These are phyloP conservation scores for Schoenoplectus triqueter DNA, from an alignment of 202 grass and related monocot genomes.

Conservation along the genomic window DNA sequence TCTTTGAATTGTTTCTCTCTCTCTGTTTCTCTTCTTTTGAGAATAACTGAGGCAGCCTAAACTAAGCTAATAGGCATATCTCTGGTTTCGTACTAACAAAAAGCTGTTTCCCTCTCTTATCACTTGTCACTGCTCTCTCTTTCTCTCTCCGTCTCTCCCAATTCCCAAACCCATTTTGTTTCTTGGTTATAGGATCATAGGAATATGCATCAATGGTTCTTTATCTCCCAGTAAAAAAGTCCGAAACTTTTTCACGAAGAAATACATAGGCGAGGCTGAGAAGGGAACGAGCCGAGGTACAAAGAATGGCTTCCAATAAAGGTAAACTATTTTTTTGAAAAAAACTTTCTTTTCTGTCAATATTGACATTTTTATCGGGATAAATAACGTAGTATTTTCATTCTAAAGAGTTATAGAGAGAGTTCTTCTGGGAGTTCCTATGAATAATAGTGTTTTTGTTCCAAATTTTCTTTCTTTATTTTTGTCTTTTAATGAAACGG, in stretches of 20 bases:
- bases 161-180: constrained; percentile 50
- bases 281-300: constrained; percentile 21
- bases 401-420: neutral
- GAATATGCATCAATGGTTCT: constrained; percentile 18
- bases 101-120: constrained; percentile 49
- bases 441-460: neutral
- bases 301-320: constrained; percentile 71
- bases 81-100: constrained; percentile 49
- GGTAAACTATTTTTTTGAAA: constrained; percentile 56
- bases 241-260: constrained; percentile 39
- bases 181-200: constrained; percentile 37
- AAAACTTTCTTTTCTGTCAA: constrained; percentile 16
- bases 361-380: constrained; percentile 7
- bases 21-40: constrained; percentile 57
- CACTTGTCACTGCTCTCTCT: neutral
- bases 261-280: constrained; percentile 40
- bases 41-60: constrained; percentile 54
- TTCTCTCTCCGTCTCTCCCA: constrained; percentile 28
- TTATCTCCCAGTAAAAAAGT: constrained; percentile 36
- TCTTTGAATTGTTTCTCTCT: neutral
- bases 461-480: constrained; percentile 9
- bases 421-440: neutral
- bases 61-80: constrained; percentile 46
- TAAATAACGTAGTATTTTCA: neutral
- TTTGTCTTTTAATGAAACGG: constrained; percentile 58